Conservation (phyloP, 148 eudicot species). For the Drosera capensis region DNA sequence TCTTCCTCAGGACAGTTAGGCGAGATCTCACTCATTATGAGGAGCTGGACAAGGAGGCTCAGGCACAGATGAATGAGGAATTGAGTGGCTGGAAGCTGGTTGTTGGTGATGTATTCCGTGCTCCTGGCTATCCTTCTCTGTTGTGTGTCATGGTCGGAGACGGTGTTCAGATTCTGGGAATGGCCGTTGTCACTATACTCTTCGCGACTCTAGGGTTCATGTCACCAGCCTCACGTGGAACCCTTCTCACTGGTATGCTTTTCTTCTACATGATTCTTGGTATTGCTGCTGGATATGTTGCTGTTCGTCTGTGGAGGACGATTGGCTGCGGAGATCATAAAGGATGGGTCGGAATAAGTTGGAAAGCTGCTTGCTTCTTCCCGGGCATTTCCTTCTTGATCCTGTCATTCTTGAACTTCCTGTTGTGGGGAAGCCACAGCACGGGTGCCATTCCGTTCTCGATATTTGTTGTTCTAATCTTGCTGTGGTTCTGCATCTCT, state of each 20-base stretch:
- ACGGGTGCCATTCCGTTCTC: conserved; percentile 15
- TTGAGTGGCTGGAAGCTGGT: conserved; percentile 18
- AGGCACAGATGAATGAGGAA: conserved; percentile 13
- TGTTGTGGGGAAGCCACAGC: conserved; percentile 15
- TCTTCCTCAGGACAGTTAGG: conserved; percentile 14
- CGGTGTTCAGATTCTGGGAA: conserved; percentile 16
- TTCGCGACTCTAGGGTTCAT: conserved; percentile 15
- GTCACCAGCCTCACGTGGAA: conserved; percentile 11
- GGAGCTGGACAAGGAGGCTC: conserved; percentile 19
- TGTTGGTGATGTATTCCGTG: conserved; percentile 14
- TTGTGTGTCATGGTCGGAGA: conserved; percentile 17
- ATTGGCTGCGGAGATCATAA: conserved; percentile 10
- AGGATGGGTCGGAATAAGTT: conserved; percentile 10
- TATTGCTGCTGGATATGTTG: conserved; percentile 10
- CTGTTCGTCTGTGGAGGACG: conserved; percentile 16
- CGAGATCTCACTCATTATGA: conserved; percentile 14
- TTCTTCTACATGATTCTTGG: conserved; percentile 15
- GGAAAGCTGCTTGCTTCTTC: conserved; percentile 14
- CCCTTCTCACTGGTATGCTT: conserved; percentile 12
- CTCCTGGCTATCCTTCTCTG: conserved; percentile 7
- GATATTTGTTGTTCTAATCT: conserved; percentile 11
- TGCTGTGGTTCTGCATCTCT: conserved; percentile 15
- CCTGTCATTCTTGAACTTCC: conserved; percentile 10
- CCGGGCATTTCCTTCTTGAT: conserved; percentile 13
- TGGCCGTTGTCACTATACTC: conserved; percentile 12